Evolutionary conservation across 73 alveolate genomes (phyloP), one percentile per base, ranked within the genome.

Genomic region (Paramecium caudatum): DNA sequence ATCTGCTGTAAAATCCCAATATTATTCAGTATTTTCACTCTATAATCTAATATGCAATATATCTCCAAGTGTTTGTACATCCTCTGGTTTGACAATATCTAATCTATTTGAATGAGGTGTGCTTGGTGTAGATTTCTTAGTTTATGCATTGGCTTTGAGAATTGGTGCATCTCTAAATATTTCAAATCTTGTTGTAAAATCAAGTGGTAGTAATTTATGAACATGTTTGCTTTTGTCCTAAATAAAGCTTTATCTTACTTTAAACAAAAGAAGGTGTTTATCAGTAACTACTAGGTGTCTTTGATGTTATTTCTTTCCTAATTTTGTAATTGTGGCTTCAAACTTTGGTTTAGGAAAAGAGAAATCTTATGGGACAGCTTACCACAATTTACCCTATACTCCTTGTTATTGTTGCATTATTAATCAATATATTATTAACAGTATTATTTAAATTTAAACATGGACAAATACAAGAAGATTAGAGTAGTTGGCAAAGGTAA

Each of bases 401-500:
- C 46, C 23, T 55, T 55, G 30, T 55, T 55, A 55, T 55, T 55
- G 30, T 55, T 55, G 16, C 80, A 55, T 55, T 55, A 55, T 23
- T 27, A 55, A 27, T 55, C 46, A 55, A 27, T 27, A 23, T 49
- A 55, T 55, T 27, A 55, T 55, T 55, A 55, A 55, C 23, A 27
- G 23, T 55, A 19, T 27, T 27, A 55, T 55, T 55, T 55, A 55
- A 55, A 55, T 33, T 27, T n/a, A 25, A 30, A 27, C 23, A 91
- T 91, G 95, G 96, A 93, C 27, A 93, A 91, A 45, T 91, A 83
- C 82, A 88, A 91, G 34, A 62, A 82, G 41, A 43, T 93, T 19
- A 93, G 91, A 92, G 97, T 93, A 61, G 93, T 95, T 63, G 98
- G 98, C 47, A 95, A 95, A 65, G 98, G 98, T 83, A 86, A 91